phyloP scores from a whole-genome alignment of 73 alveolate genomes.

The Paraurostyla sp. region DNA sequence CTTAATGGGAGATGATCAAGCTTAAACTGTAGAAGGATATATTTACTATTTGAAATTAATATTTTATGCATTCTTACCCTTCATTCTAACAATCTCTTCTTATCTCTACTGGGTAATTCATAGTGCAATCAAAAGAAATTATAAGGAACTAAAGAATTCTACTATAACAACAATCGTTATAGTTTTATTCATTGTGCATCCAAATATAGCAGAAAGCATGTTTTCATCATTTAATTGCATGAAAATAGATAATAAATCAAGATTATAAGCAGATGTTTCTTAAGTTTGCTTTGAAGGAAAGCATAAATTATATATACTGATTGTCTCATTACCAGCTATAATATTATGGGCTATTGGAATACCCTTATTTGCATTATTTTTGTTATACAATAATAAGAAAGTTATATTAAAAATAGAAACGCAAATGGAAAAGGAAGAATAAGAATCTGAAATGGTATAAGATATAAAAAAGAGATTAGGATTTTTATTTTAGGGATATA shows the following conservation, averaged over 20 bases:
- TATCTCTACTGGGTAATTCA: neutral
- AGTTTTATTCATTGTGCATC: constrained; percentile 70
- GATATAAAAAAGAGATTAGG: neutral
- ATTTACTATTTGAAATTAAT: neutral
- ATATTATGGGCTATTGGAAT: too few species aligned
- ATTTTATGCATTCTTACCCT: neutral
- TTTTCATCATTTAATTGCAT: constrained; percentile 58
- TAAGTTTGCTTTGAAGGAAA: constrained; percentile 39
- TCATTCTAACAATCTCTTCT: constrained; percentile 25
- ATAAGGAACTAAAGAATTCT: constrained; percentile 26
- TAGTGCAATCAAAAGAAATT: neutral
- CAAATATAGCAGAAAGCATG: constrained; percentile 61
- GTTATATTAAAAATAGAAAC: neutral
- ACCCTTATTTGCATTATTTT: constrained; percentile 3
- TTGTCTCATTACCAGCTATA: too few species aligned
- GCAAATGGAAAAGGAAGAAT: constrained; percentile 24
- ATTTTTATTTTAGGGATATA: neutral
- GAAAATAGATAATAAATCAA: constrained; percentile 9
- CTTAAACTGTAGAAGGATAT: too few species aligned
- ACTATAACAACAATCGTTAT: constrained; percentile 49
- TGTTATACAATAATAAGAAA: constrained; percentile 4
- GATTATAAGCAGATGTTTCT: constrained; percentile 17
- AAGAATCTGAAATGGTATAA: too few species aligned
- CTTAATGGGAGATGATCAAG: neutral
- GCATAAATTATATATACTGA: constrained; percentile 27